Evolutionary conservation across 305 asterid species (phyloP), one percentile per base, ranked within the genome.

Genomic region (Fraxinus nigra): DNA sequence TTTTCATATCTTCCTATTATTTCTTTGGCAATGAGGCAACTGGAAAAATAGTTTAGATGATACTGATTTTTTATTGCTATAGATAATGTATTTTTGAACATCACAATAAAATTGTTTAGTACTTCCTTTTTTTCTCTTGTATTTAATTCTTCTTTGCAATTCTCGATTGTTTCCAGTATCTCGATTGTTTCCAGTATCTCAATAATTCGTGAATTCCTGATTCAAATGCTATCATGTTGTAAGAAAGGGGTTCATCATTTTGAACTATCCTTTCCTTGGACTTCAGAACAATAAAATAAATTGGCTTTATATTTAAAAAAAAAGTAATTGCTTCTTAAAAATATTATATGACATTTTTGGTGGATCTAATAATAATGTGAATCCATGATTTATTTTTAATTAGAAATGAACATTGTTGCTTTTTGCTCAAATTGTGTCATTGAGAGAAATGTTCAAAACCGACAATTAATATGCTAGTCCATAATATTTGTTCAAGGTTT

Each of bases 401-500:
- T 7, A 69, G 18, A 26, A 30, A 69, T 30, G 38, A 18, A 28
- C 35, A 5, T 13, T 67, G n/a, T 1, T 28, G 18, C 74, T 13
- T 10, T 28, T 67, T 67, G 37, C 20, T 0, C 38, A 69, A 11
- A 69, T 30, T 69, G 75, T 69, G 18, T 76, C 63, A 51, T 78
- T 63, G 16, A 11, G 40, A 73, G 69, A 82, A 33, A 18, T 9
- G 67, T 37, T 78, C 56, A 30, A 54, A 32, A 73, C 79, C 75
- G 28, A 24, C 76, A 35, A 5, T 46, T 48, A 22, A 56, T 72
- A 11, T 72, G 61, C 22, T 40, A 18, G 48, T 70, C 35, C 28
- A 13, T 56, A 35, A 51, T 0, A 63, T 80, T 80, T 63, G 54
- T 38, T 67, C 77, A n/a, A 63, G 78, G 78, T 59, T 79, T 70